Evolutionary conservation across 1,139 yeast species (phyloP).

Genomic region (Suhomyces atakaporum): DNA sequence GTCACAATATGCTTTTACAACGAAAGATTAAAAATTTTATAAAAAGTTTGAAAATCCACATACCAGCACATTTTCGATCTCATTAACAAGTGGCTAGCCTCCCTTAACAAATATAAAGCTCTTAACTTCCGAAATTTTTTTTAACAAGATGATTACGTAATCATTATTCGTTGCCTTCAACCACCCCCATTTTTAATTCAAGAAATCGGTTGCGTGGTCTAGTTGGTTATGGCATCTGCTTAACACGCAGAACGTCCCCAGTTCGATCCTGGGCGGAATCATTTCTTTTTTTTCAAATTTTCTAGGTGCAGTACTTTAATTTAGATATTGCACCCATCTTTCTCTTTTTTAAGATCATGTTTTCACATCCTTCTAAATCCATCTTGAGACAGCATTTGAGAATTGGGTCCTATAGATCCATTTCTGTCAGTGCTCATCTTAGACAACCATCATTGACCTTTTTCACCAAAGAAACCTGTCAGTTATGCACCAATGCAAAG

Average conservation of each 20-base stretch:
- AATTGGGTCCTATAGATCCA: not conserved
- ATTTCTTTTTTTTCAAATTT: slow-evolving; percentile 29
- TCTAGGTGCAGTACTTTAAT: not conserved
- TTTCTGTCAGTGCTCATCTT: slow-evolving; percentile 3
- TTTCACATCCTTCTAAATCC: too few species aligned
- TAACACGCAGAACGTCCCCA: slow-evolving; percentile 99
- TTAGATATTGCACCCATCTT: not conserved
- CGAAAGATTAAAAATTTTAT: too few species aligned
- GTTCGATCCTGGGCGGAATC: slow-evolving; percentile 99
- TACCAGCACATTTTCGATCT: too few species aligned
- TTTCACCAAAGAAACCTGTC: slow-evolving; percentile 79
- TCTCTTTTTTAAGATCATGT: too few species aligned
- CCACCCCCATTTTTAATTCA: not conserved
- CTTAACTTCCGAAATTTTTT: too few species aligned
- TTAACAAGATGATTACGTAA: too few species aligned
- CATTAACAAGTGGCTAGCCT: too few species aligned
- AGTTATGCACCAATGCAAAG: slow-evolving; percentile 75
- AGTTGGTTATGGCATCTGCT: slow-evolving; percentile 99
- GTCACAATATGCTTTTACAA: too few species aligned
- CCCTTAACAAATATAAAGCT: too few species aligned
- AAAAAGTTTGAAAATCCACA: too few species aligned
- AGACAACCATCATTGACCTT: slow-evolving; percentile 45
- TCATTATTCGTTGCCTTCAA: too few species aligned
- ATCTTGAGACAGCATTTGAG: too few species aligned
- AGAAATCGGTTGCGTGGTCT: slow-evolving; percentile 67